A percentile compares a stretch with the other conserved stretches of the same genome.
Conservation (phyloP, 2,329 filamentous ascomycete species). For the Beauveria pseudobassiana region DNA sequence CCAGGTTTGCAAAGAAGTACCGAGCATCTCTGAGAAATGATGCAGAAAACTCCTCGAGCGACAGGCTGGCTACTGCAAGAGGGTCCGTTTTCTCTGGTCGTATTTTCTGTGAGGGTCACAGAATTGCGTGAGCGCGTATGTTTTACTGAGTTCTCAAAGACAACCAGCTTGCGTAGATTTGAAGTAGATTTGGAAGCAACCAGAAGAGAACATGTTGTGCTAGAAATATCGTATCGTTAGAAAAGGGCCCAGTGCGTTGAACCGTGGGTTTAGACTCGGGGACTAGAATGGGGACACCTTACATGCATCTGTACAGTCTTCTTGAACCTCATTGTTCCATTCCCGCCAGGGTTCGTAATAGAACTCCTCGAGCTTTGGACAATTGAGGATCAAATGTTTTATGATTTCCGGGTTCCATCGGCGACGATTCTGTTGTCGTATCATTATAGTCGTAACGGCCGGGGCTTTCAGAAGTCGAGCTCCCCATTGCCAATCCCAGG, state of each 20-base stretch:
- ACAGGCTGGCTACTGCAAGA: background rate
- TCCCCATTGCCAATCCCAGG: background rate
- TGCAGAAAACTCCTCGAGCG: background rate
- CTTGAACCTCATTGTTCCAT: background rate
- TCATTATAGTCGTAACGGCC: background rate
- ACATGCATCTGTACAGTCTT: background rate
- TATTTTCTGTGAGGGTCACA: background rate
- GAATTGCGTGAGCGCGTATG: background rate
- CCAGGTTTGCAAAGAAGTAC: background rate
- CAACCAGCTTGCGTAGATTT: background rate
- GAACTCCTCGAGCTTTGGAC: background rate
- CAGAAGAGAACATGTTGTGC: background rate
- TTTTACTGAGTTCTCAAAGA: background rate
- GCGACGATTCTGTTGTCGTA: background rate
- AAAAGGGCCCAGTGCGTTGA: background rate
- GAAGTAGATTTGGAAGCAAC: background rate
- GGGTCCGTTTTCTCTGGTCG: background rate
- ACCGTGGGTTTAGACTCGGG: background rate
- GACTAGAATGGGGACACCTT: background rate
- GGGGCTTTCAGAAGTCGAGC: background rate
- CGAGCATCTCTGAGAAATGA: background rate
- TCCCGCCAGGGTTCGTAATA: background rate
- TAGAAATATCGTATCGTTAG: background rate
- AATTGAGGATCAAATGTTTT: background rate
- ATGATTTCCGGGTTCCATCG: background rate